These are phyloP conservation scores for Serendipita vermifera DNA, from an alignment of 768 basidiomycete genomes.

Conservation along the genomic window DNA sequence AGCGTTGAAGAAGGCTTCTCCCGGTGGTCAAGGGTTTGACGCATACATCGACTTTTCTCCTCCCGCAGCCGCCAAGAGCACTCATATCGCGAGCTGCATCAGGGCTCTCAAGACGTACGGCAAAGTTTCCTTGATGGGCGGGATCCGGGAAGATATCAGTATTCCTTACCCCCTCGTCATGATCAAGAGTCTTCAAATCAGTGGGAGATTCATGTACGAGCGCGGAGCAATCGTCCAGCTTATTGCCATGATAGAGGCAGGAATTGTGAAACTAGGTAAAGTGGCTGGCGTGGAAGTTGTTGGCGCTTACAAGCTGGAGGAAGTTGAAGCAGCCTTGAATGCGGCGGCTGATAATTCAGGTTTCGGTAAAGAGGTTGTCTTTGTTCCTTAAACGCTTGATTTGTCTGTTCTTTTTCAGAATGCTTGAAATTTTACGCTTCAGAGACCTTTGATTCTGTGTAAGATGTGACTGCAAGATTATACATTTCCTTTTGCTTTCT, in stretches of 20 bases:
- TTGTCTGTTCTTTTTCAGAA: too few species aligned
- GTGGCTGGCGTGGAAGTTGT: background rate
- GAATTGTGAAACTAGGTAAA: background rate
- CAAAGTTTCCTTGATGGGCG: background rate
- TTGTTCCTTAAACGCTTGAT: background rate
- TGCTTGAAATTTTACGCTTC: too few species aligned
- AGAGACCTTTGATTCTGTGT: too few species aligned
- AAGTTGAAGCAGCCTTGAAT: background rate
- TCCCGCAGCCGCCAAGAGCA: background rate
- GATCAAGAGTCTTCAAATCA: background rate
- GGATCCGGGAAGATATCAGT: background rate
- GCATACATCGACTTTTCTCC: slow-evolving; percentile 6
- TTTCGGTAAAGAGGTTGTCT: background rate
- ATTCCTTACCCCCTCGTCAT: background rate
- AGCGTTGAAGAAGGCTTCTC: background rate
- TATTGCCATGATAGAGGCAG: background rate
- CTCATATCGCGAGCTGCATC: slow-evolving; percentile 1
- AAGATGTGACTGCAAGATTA: too few species aligned
- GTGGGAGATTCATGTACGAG: background rate
- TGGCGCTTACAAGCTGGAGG: background rate
- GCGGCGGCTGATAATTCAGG: background rate
- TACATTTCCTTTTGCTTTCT: background rate
- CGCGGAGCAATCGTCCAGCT: background rate
- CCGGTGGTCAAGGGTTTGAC: background rate
- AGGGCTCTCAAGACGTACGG: background rate